Base-by-base conservation (phyloP, 2,329 filamentous ascomycete genomes). In the Cladophialophora yegresii region DNA sequence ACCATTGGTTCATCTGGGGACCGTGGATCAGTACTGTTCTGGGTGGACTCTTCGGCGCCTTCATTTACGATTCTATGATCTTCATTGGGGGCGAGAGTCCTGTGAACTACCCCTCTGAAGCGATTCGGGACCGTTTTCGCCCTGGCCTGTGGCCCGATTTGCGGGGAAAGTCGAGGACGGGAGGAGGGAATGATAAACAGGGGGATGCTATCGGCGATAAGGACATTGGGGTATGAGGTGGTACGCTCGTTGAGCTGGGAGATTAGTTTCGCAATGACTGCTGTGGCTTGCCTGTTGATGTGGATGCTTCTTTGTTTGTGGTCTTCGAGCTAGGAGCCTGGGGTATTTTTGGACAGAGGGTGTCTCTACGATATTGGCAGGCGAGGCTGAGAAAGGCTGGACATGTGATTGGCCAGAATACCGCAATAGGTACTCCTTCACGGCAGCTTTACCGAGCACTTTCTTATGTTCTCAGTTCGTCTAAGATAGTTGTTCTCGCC, bases 1-100 rank as follows among this genome's bases (percentile, higher is more conserved):
- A 71, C 12, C 72, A 67, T 0, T 78, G 75, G 74, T 78, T 75
- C 74, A 53, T 75, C 3, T 77, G 75, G 72, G 76, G 75, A 0
- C 71, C 75, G 0, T 78, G 76, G 75, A 61, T 69, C 1, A 76
- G 74, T 1, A 70, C 73, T 32, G 74, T 77, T 45, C 68, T 67
- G 6, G 75, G 77, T 0, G 74, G 68, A 0, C 55, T 78, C 3
- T 70, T 71, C 32, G 76, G 76, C 0, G 75, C 72, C 0, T 66
- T 72, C 7, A 12, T 77, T 1, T 78, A 78, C 49, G 75, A 78
- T 59, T 57, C 73, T 13, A 68, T 73, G 9, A 76, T 78, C 10
- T 78, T 78, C 56, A 75, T 71, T n/a, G 77, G 77, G 12, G 75
- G 73, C 2, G 76, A 78, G 63, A 49, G 43, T 43, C 57, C 57